Conservation (phyloP, 371 early-diverging fungal species). For the Phascolomyces articulosus region DNA sequence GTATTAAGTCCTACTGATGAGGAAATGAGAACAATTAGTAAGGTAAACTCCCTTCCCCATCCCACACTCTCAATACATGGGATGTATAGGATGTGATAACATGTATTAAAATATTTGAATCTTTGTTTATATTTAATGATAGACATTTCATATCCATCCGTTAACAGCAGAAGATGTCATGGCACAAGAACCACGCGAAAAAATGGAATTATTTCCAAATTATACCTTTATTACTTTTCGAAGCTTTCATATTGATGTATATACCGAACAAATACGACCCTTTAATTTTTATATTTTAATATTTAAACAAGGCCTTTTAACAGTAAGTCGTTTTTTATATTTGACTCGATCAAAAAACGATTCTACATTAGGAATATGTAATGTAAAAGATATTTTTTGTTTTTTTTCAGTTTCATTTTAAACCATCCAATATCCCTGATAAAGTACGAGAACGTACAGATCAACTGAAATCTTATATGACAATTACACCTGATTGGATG, state of each 20-base stretch:
- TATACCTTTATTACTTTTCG: slow-evolving; percentile 75
- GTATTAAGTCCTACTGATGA: slow-evolving; percentile 75
- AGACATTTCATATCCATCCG: slow-evolving; percentile 70
- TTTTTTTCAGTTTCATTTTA: slow-evolving; percentile 40
- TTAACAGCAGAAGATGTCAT: slow-evolving; percentile 76
- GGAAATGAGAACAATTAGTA: slow-evolving; percentile 78
- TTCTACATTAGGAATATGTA: too few species aligned
- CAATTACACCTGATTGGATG: slow-evolving; percentile 71
- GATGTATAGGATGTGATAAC: neutral
- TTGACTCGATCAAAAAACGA: neutral
- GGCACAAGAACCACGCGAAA: slow-evolving; percentile 75
- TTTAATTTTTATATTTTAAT: slow-evolving; percentile 86
- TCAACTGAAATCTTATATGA: slow-evolving; percentile 41
- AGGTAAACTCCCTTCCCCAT: too few species aligned
- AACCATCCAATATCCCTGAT: slow-evolving; percentile 29
- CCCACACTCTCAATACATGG: too few species aligned
- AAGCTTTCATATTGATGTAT: slow-evolving; percentile 65
- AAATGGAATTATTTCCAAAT: slow-evolving; percentile 71
- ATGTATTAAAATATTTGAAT: neutral
- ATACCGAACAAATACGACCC: slow-evolving; percentile 52
- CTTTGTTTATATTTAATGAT: neutral
- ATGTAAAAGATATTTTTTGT: too few species aligned
- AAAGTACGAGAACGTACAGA: slow-evolving; percentile 39
- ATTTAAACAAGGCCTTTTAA: slow-evolving; percentile 60
- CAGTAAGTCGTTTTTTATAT: slow-evolving; percentile 56